Conservation (phyloP, 768 basidiomycete genomes). For the Coprinopsis sp. region DNA sequence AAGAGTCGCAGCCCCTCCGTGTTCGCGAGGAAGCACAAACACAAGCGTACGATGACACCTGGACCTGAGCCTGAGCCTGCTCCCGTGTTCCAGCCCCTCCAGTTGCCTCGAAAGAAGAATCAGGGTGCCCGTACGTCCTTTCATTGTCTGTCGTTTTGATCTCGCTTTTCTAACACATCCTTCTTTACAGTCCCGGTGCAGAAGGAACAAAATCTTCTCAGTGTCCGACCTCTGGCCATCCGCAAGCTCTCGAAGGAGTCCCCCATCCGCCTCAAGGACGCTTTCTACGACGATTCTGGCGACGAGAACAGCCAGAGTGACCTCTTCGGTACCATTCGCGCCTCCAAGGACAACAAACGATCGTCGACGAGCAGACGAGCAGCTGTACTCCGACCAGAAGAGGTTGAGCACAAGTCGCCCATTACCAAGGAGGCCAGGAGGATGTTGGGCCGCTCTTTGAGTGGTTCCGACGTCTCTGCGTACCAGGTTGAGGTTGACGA, state of each 20-base stretch:
- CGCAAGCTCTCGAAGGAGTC: not conserved
- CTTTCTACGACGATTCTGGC: slow-evolving; percentile 5
- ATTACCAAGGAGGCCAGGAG: slow-evolving; percentile 42
- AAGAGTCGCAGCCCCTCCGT: slow-evolving; percentile 2
- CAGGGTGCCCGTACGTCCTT: slow-evolving; percentile 2
- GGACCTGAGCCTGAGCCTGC: slow-evolving; percentile 54
- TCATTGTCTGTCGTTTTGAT: slow-evolving; percentile 2
- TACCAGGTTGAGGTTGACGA: slow-evolving; percentile 44
- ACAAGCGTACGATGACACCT: slow-evolving; percentile 53
- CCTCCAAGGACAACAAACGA: not conserved
- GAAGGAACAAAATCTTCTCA: not conserved
- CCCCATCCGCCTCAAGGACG: slow-evolving; percentile 4
- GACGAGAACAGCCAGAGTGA: slow-evolving; percentile 3
- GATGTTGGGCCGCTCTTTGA: slow-evolving; percentile 63
- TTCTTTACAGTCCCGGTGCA: no score
- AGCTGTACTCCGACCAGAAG: not conserved
- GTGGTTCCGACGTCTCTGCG: slow-evolving; percentile 47
- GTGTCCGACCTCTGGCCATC: not conserved
- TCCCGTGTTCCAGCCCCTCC: slow-evolving; percentile 55
- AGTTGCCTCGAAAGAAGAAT: slow-evolving; percentile 34
- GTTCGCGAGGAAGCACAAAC: slow-evolving; percentile 29
- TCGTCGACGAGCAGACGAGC: not conserved
- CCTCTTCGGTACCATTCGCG: slow-evolving; percentile 1
- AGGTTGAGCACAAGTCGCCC: not conserved
- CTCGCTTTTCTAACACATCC: no score